Base-by-base conservation (phyloP, 176 grass and related monocot species). In the Carex cristatella region DNA sequence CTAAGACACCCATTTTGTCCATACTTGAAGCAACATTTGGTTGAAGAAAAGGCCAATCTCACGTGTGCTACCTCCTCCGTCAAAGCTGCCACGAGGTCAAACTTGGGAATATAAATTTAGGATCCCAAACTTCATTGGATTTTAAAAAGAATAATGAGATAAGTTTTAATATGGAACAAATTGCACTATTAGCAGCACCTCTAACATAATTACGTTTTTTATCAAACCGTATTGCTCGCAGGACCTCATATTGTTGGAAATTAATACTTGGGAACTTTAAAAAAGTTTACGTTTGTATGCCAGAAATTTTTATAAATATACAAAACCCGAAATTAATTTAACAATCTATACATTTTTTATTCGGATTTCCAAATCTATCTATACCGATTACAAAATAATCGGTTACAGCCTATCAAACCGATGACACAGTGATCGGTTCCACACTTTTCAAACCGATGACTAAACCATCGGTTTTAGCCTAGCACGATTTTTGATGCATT, bases 21-120 rank as follows among this genome's bases (percentile, higher is more conserved):
- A 81, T 81, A 81, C 44, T 75, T 30, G 70, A 75, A 53, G 70
- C 70, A 75, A 75, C 70, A 75, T 14, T 49, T 53, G 2, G 44
- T 81, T 64, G 60, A 81, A 81, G 61, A 83, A 83, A 49, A 83
- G 38, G 38, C 42, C 63, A 42, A 83, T 27, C 80, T 83, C 80
- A 83, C 80, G 80, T 83, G 80, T 59, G 60, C 4, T 53, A 12
- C 8, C n/a, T 38, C 31, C 63, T 83, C 80, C 42, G 80, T 83
- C 80, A 83, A 83, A 83, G 62, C 57, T 65, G 80, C 79, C 40
- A 83, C 57, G 61, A 68, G 59, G 60, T 83, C 62, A 83, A 65
- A 66, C 80, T 83, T 83, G 80, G 80, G 40, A 68, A 83, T 83
- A 83, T 62, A 30, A 81, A 83, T 83, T 83, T 83, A 83, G 63